Evolutionary conservation across 2,329 filamentous ascomycete genomes (phyloP).

Genomic region (Sporothrix variecibatus): DNA sequence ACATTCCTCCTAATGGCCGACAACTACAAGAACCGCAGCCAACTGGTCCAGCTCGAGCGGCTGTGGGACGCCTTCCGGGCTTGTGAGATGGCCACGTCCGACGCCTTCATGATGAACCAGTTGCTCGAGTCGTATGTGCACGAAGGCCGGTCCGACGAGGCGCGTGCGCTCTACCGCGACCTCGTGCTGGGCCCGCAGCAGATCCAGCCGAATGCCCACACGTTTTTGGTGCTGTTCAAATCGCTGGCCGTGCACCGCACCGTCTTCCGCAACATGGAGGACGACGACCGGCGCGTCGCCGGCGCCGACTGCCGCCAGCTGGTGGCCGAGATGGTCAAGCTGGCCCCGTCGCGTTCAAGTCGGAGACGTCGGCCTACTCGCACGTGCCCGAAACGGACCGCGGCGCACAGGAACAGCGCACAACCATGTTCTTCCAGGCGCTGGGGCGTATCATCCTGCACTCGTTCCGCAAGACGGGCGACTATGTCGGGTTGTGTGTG

Average conservation of each 20-base stretch:
- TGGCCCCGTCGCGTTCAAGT: conserved; percentile 29
- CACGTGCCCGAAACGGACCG: not conserved
- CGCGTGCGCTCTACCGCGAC: conserved; percentile 57
- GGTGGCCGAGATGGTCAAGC: conserved; percentile 38
- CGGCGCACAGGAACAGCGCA: conserved; percentile 33
- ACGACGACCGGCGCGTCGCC: conserved; percentile 30
- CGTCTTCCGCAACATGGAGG: conserved; percentile 27
- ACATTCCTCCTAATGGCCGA: conserved; percentile 76
- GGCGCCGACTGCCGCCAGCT: conserved; percentile 32
- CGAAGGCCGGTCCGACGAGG: conserved; percentile 55
- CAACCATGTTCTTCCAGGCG: conserved; percentile 31
- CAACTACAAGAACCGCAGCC: conserved; percentile 66
- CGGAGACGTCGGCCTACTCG: not conserved
- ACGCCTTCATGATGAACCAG: conserved; percentile 79
- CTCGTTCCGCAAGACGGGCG: conserved; percentile 48
- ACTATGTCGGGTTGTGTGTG: conserved; percentile 51
- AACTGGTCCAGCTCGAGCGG: conserved; percentile 58
- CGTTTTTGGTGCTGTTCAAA: conserved; percentile 69
- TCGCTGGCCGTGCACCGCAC: conserved; percentile 55
- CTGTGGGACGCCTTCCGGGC: conserved; percentile 64
- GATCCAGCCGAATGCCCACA: conserved; percentile 65
- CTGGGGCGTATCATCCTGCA: conserved; percentile 40
- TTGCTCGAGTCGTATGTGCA: conserved; percentile 68
- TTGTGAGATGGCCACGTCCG: conserved; percentile 63
- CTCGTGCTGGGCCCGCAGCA: conserved; percentile 48